Conservation (phyloP, 2,329 filamentous ascomycete species). For the Talaromyces sp. region DNA sequence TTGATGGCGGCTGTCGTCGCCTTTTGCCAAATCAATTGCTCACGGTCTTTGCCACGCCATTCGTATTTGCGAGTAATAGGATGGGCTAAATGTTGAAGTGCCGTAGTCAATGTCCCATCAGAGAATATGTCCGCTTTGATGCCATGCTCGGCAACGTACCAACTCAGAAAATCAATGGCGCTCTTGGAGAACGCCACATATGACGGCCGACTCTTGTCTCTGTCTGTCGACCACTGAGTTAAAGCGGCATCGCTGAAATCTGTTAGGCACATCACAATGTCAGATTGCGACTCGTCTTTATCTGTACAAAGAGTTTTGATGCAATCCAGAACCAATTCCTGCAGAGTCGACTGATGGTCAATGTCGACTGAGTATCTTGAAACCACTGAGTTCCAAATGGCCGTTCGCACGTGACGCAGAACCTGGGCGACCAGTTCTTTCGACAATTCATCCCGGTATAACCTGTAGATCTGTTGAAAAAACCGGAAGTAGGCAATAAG, state of each 20-base stretch:
- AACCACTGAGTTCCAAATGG: slow-evolving; percentile 65
- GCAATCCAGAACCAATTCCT: slow-evolving; percentile 34
- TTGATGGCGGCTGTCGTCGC: slow-evolving; percentile 69
- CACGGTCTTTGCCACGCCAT: slow-evolving; percentile 69
- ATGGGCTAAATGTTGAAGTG: slow-evolving; percentile 63
- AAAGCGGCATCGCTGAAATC: slow-evolving; percentile 64
- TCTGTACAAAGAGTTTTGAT: slow-evolving; percentile 36
- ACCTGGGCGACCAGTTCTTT: slow-evolving; percentile 64
- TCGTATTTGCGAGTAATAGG: slow-evolving; percentile 78
- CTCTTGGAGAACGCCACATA: slow-evolving; percentile 87
- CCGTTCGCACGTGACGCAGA: slow-evolving; percentile 66
- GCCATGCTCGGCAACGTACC: slow-evolving; percentile 40
- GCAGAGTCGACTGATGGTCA: slow-evolving; percentile 38
- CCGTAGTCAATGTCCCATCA: slow-evolving; percentile 62
- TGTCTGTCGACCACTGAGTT: slow-evolving; percentile 36
- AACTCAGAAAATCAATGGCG: slow-evolving; percentile 65
- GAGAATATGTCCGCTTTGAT: slow-evolving; percentile 65
- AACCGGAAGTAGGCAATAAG: slow-evolving; percentile 79
- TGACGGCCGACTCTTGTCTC: slow-evolving; percentile 59
- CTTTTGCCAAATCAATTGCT: slow-evolving; percentile 71
- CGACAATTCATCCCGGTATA: slow-evolving; percentile 64
- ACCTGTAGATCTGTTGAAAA: slow-evolving; percentile 72
- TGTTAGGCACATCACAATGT: slow-evolving; percentile 51
- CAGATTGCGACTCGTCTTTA: slow-evolving; percentile 36
- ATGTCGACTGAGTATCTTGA: slow-evolving; percentile 40